Base-by-base conservation (phyloP, 805 yeast species). In the Candida berthetii region DNA sequence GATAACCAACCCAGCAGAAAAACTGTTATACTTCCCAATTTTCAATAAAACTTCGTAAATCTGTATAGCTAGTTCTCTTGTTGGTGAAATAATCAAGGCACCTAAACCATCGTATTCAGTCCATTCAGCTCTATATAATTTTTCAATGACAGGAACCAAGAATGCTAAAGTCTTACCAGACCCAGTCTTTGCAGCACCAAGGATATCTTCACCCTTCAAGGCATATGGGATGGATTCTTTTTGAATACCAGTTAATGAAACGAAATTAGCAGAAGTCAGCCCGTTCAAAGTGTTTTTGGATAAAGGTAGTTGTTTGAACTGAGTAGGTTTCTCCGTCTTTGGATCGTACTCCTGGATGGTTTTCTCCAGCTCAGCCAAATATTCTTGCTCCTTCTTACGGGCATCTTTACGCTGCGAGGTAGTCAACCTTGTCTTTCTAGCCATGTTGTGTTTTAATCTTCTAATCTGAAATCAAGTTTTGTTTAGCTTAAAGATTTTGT, bases 141-240 rank as follows among this genome's bases (percentile, higher is more conserved):
- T 83, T 53, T 89, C 95, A 7, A 89, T 57, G 1, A 86, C 74
- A 0, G 99, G 99, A 10, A 93, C 72, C 7, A 82, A 76, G 65
- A 85, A 93, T 2, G 98, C 87, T 22, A 90, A 59, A 0, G 99
- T 93, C 60, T 93, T 93, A 32, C 99, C 99, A 0, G 97, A 88
- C 0, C 99, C 99, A 0, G 99, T 93, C 5, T 86, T 95, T 0
- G 97, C 96, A 57, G 95, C 97, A 4, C 88, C 98, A 3, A 93
- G 89, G 2, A 91, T 95, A 62, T 93, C 99, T 52, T 91, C 57
- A 1, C 93, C 91, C 51, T 85, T 80, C 45, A 93, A 65, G 1
- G 93, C 79, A 13, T 73, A 64, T 0, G 95, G 85, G 22, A 93
- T 85, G 6, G 96, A 71, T 37, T 78, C 79, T 45, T 73, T 77